phyloP scores from a whole-genome alignment of 306 rosid species.

The Arachis stenosperma region DNA sequence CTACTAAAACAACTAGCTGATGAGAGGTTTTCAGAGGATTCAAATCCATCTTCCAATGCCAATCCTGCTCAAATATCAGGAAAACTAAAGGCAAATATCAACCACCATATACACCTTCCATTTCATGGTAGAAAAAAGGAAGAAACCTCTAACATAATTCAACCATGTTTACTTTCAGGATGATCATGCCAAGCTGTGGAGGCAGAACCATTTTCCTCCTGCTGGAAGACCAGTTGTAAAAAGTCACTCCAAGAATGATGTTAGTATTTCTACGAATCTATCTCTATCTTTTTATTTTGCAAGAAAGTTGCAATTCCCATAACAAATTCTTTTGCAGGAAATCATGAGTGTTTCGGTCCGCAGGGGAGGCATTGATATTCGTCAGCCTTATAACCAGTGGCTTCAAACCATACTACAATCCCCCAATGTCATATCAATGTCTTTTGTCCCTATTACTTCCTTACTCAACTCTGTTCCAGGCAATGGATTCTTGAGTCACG shows the following conservation, averaged over 20 bases:
- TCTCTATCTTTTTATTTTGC: background rate
- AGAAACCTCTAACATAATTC: background rate
- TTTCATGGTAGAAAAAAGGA: background rate
- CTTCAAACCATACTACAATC: slow-evolving; percentile 77
- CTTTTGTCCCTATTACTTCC: slow-evolving; percentile 88
- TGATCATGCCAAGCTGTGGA: slow-evolving; percentile 42
- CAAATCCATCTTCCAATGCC: slow-evolving; percentile 41
- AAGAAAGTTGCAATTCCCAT: slow-evolving; percentile 7
- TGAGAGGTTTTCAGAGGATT: slow-evolving; percentile 63
- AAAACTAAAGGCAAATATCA: slow-evolving; percentile 53
- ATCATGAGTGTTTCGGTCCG: slow-evolving; percentile 55
- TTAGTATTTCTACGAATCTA: slow-evolving; percentile 39
- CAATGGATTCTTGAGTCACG: slow-evolving; percentile 82
- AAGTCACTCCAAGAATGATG: slow-evolving; percentile 67
- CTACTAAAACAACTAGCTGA: slow-evolving; percentile 75
- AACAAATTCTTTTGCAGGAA: slow-evolving; percentile 53
- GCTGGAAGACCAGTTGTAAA: slow-evolving; percentile 53
- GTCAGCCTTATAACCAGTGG: slow-evolving; percentile 78
- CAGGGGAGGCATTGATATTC: slow-evolving; percentile 72
- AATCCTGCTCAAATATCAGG: slow-evolving; percentile 46
- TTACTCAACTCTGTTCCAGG: slow-evolving; percentile 72
- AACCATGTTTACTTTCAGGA: slow-evolving; percentile 58
- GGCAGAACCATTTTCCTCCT: slow-evolving; percentile 38
- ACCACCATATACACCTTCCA: background rate
- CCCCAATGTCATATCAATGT: slow-evolving; percentile 77